Evolutionary conservation across 129 eudicot genomes (phyloP).

Genomic region (Saussurea involucrata): DNA sequence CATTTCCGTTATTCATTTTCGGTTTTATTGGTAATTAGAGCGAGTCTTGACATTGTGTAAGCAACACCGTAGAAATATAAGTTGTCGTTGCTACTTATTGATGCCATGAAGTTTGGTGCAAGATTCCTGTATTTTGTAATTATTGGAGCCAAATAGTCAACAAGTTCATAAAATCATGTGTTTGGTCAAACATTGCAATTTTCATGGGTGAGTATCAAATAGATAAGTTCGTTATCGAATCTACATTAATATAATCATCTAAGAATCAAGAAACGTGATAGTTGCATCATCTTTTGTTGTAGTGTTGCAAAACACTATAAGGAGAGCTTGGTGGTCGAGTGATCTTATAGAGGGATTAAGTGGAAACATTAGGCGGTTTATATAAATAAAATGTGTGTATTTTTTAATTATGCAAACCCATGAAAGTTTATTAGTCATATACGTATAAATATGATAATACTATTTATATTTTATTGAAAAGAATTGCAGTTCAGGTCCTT

Average conservation of each 20-base stretch:
- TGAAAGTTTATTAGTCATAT: neutral
- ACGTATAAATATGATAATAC: no score
- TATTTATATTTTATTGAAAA: no score
- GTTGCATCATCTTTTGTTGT: neutral
- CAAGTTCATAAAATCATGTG: neutral
- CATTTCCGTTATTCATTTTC: neutral
- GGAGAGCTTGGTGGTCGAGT: neutral
- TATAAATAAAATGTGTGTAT: neutral
- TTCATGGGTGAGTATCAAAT: neutral
- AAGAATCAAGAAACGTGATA: neutral
- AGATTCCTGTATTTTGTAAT: neutral
- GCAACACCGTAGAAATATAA: neutral
- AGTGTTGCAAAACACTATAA: neutral
- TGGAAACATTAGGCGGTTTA: neutral
- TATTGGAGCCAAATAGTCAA: neutral
- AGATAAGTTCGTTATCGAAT: neutral
- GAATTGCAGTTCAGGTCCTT: no score
- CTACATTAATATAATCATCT: neutral
- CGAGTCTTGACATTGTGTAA: neutral
- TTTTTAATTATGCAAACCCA: neutral
- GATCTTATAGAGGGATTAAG: neutral
- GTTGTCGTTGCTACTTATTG: neutral
- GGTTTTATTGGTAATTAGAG: neutral
- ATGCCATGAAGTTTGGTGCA: neutral
- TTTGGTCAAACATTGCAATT: neutral